Base-by-base conservation (phyloP, 2,329 filamentous ascomycete genomes). In the Aspergillus thermomutatus region DNA sequence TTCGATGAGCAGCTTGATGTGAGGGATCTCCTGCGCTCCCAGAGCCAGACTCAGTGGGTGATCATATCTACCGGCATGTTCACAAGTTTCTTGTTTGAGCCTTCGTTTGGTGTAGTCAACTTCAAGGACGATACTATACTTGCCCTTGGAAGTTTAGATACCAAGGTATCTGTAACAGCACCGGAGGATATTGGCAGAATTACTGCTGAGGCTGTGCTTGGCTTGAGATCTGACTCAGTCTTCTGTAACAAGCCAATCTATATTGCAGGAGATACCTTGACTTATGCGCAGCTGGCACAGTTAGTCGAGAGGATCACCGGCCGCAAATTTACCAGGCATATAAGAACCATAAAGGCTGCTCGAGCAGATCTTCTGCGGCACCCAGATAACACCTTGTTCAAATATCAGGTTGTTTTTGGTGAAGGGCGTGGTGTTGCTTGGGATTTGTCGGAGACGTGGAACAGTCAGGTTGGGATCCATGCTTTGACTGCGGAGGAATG, bases 11-110 rank as follows among this genome's bases (percentile, higher is more conserved):
- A 89, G 73, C 74, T 87, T 0, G 78, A 79, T 53, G 86, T 89
- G 26, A 71, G 86, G 11, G 70, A 73, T 21, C 53, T 83, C 21
- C 72, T 89, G 6, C 71, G 83, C 1, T 69, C 61, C 0, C 82
- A 87, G 65, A 53, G 60, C 0, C 50, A 28, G 3, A 82, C 81
- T 4, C 73, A 76, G 27, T 91, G 87, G 88, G 77, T 81, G 3
- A 81, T 90, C 56, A 77, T 90, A 1, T 86, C 83, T n/a, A 87
- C 85, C 11, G 88, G 87, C 0, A 76, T 91, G 59, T 91, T 90
- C 64, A 87, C 83, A 74, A 87, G 82, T 61, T 91, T 90, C 64
- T 65, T 91, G 19, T 90, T 91, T 64, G 78, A 85, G 56, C 66
- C 74, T 1, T 79, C 70, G 1, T 90, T 88, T 72, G 87, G 86